Conservation (phyloP, 345 rosid species). For the Syzygium jambos region DNA sequence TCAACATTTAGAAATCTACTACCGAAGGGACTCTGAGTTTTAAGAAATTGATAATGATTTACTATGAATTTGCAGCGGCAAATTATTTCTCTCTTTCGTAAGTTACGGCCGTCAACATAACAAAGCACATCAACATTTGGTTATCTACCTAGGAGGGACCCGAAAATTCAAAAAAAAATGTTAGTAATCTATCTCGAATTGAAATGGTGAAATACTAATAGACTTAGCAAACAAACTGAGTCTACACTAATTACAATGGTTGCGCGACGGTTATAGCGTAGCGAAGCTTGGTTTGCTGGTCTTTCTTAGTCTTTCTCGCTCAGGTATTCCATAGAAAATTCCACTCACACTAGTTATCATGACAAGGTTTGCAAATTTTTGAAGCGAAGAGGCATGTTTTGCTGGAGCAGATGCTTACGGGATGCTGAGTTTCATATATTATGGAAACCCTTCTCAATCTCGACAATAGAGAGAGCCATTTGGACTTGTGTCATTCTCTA, state of each 20-base stretch:
- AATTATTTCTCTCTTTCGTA: background rate
- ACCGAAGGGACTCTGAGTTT: background rate
- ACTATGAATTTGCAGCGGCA: background rate
- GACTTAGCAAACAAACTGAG: background rate
- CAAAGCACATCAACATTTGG: background rate
- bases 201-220: background rate
- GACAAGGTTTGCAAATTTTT: background rate
- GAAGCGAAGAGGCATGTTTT: background rate
- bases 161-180: background rate
- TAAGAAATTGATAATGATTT: background rate
- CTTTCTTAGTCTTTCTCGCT: background rate
- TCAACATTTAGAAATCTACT: background rate
- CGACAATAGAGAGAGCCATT: background rate
- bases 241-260: background rate
- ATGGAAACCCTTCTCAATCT: background rate
- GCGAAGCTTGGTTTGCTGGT: background rate
- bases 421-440: background rate
- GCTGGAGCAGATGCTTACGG: background rate
- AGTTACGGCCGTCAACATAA: background rate
- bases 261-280: background rate
- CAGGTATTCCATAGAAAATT: background rate
- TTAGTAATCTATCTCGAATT: background rate
- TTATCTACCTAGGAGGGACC: background rate
- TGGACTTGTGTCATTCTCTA: background rate
- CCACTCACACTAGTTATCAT: background rate